phyloP scores from a whole-genome alignment of 2,329 filamentous ascomycete genomes.

The Zymoseptoria pseudotritici region DNA sequence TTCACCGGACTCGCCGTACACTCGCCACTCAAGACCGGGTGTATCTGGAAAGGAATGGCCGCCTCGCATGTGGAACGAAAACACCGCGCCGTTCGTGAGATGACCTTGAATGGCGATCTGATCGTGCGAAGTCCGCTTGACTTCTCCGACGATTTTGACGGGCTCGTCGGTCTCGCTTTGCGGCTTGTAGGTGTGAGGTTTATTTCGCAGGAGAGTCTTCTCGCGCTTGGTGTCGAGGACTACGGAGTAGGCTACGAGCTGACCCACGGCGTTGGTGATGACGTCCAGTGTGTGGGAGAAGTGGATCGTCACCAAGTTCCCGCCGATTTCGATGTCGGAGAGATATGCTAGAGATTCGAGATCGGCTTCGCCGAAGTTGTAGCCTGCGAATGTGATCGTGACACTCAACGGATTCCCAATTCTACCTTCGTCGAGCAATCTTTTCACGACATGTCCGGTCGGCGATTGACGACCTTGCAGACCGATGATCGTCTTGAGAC shows the following conservation, averaged over 20 bases:
- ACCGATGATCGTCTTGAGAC: slow-evolving; percentile 39
- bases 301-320: slow-evolving; percentile 3
- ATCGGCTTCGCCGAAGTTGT: slow-evolving; percentile 2
- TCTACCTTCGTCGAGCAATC: slow-evolving; percentile 35
- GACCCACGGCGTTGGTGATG: slow-evolving; percentile 1
- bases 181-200: not conserved
- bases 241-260: not conserved
- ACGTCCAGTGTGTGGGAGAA: slow-evolving; percentile 5
- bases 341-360: not conserved
- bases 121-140: slow-evolving; percentile 2
- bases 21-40: slow-evolving; percentile 3
- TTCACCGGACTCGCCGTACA: slow-evolving; percentile 6
- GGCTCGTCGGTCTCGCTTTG: not conserved
- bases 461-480: slow-evolving; percentile 39
- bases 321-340: slow-evolving; percentile 2
- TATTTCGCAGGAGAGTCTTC: not conserved
- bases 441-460: slow-evolving; percentile 33
- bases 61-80: slow-evolving; percentile 2
- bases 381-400: not conserved
- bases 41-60: slow-evolving; percentile 1
- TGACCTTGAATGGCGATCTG: slow-evolving; percentile 4
- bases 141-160: not conserved
- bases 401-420: slow-evolving; percentile 35
- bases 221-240: slow-evolving; percentile 3
- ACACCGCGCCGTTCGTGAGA: slow-evolving; percentile 1